phyloP scores from a whole-genome alignment of 768 basidiomycete genomes.

The Phlebiopsis flavidoalba region DNA sequence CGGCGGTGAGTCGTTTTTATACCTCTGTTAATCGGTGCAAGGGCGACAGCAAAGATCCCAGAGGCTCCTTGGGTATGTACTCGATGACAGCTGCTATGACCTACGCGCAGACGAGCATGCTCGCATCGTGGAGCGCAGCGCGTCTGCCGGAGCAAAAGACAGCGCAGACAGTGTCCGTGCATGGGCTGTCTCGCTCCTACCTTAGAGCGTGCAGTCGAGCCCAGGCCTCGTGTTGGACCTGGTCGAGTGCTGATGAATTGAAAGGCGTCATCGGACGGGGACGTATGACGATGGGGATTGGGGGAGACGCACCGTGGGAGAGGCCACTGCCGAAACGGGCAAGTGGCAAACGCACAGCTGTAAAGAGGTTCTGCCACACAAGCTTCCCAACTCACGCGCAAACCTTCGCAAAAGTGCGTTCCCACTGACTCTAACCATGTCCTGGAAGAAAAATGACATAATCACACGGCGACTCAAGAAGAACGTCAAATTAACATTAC shows the following conservation, averaged over 20 bases:
- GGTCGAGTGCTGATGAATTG: too few species aligned
- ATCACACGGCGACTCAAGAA: neutral
- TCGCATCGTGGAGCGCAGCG: neutral
- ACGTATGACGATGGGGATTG: too few species aligned
- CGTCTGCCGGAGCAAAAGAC: neutral
- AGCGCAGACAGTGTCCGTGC: neutral
- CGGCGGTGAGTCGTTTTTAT: too few species aligned
- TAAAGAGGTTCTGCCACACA: neutral
- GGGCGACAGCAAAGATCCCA: too few species aligned
- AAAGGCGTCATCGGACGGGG: too few species aligned
- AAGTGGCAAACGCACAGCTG: neutral
- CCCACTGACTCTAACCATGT: neutral
- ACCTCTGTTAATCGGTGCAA: too few species aligned
- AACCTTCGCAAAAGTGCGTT: neutral
- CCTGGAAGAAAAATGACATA: neutral
- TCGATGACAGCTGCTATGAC: neutral
- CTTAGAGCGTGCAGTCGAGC: too few species aligned
- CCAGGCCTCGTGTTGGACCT: too few species aligned
- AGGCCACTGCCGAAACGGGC: neutral
- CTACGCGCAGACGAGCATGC: neutral
- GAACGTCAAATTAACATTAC: neutral
- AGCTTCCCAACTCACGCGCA: neutral
- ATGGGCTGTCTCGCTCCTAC: too few species aligned
- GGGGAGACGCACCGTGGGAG: neutral
- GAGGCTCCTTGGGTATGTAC: too few species aligned